Conservation (phyloP, 1,284 basidiomycete species). For the Boletus semigastroideus region DNA sequence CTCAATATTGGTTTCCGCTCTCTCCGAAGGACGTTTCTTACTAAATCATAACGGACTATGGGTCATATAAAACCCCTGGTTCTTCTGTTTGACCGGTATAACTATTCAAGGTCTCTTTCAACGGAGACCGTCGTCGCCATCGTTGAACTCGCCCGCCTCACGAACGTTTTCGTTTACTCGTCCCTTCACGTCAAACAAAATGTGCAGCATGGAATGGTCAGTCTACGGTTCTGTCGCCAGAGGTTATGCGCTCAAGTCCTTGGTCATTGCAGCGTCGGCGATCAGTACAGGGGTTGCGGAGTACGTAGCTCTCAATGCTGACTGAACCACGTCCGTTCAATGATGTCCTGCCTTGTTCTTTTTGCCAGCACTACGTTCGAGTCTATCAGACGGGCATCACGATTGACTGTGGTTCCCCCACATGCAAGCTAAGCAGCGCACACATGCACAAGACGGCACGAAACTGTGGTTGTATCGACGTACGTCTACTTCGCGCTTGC, state of each 20-base stretch:
- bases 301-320: conserved; percentile 35
- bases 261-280: conserved; percentile 47
- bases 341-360: background rate
- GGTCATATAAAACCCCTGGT: conserved; percentile 30
- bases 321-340: conserved; percentile 7
- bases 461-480: conserved; percentile 35
- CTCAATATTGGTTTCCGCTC: conserved; percentile 26
- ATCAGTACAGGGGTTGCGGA: conserved; percentile 63
- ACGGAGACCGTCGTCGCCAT: background rate
- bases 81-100: background rate
- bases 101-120: background rate
- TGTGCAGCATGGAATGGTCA: conserved; percentile 49
- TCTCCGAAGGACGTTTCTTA: conserved; percentile 33
- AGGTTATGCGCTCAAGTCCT: conserved; percentile 2
- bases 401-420: conserved; percentile 41
- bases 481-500: conserved; percentile 19
- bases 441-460: conserved; percentile 47
- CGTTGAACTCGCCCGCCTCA: background rate
- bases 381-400: conserved; percentile 47
- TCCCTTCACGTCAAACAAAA: conserved; percentile 17
- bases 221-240: conserved; percentile 6
- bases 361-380: conserved; percentile 54
- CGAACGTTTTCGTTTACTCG: background rate
- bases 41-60: conserved; percentile 27
- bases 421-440: conserved; percentile 43